Conservation (phyloP, 2,329 filamentous ascomycete genomes). For the Furcasterigmium furcatum region DNA sequence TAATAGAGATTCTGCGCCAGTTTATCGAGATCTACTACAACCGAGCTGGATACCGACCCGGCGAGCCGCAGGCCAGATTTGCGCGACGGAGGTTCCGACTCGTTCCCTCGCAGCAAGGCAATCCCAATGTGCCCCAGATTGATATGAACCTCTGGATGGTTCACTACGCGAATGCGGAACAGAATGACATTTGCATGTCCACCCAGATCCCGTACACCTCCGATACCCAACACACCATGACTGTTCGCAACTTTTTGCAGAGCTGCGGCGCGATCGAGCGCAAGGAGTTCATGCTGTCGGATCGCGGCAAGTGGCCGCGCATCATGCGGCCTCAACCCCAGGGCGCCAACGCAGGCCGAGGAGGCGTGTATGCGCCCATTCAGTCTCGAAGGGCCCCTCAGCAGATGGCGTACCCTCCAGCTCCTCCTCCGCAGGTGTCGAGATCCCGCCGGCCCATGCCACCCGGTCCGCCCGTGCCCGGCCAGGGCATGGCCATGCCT, state of each 20-base stretch:
- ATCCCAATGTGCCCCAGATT: conserved; percentile 65
- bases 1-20: conserved; percentile 38
- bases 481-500: conserved; percentile 28
- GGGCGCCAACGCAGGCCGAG: conserved; percentile 40
- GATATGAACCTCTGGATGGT: conserved; percentile 88
- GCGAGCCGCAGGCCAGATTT: conserved; percentile 73
- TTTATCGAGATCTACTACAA: conserved; percentile 87
- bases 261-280: conserved; percentile 77
- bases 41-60: conserved; percentile 74
- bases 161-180: conserved; percentile 79
- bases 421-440: conserved; percentile 9
- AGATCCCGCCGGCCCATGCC: conserved; percentile 22
- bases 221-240: conserved; percentile 57
- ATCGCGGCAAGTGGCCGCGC: conserved; percentile 85
- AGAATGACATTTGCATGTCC: conserved; percentile 68
- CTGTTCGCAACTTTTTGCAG: conserved; percentile 62
- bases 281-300: conserved; percentile 93
- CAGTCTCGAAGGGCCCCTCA: conserved; percentile 23
- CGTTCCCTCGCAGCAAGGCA: conserved; percentile 65
- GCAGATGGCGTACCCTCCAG: conserved; percentile 6
- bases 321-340: conserved; percentile 63
- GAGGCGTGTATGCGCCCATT: conserved; percentile 21
- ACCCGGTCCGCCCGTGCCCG: conserved; percentile 19
- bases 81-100: conserved; percentile 85
- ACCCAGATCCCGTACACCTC: conserved; percentile 62